These are phyloP conservation scores for Cystofilobasidium ferigula DNA, from an alignment of 768 basidiomycete genomes.

Conservation along the genomic window DNA sequence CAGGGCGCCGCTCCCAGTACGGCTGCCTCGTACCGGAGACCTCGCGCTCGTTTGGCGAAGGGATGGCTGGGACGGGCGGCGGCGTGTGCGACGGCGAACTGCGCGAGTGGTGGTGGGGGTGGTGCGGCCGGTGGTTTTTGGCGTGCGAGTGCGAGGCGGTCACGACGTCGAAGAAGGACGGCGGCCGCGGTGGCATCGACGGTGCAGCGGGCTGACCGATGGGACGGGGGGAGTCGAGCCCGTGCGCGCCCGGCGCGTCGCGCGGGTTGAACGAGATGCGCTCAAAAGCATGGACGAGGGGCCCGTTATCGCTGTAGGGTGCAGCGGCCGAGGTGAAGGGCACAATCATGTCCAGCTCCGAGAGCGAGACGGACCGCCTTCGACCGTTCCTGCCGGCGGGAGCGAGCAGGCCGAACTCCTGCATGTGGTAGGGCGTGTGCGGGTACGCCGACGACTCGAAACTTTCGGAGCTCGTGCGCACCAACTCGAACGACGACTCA, in stretches of 20 bases:
- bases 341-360: background rate
- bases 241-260: too few species aligned
- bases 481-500: background rate
- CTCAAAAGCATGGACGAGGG: too few species aligned
- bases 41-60: background rate
- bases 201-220: too few species aligned
- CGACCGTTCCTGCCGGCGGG: background rate
- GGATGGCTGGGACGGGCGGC: background rate
- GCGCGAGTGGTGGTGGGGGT: background rate
- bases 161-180: constrained; percentile 4
- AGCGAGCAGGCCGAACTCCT: background rate
- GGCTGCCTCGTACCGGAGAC: background rate
- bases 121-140: background rate
- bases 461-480: background rate
- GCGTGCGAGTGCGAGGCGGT: background rate
- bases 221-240: background rate
- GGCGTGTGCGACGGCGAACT: too few species aligned
- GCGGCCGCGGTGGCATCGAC: too few species aligned
- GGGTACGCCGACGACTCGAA: background rate
- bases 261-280: too few species aligned
- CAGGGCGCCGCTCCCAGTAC: background rate
- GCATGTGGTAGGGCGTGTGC: background rate
- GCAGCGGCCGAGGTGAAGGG: background rate
- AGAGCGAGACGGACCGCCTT: constrained; percentile 5
- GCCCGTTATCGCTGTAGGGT: too few species aligned